Conservation (phyloP, 2,329 filamentous ascomycete genomes). For the Botrytis hyacinthi region DNA sequence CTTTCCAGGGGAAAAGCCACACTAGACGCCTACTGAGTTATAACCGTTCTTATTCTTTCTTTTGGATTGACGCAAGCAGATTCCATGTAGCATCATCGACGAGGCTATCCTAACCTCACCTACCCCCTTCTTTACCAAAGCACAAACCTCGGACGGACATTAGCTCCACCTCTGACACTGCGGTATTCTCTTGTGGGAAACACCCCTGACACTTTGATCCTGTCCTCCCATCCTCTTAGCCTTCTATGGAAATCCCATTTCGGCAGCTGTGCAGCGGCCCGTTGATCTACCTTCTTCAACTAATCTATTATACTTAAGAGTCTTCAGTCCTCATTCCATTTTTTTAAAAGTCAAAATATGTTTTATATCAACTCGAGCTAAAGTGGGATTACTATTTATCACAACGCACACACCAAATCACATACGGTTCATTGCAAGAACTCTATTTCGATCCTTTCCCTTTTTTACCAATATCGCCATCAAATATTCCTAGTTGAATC, state of each 20-base stretch:
- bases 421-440: background rate
- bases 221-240: slow-evolving; percentile 20
- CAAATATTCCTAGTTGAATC: background rate
- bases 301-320: slow-evolving; percentile 16
- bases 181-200: slow-evolving; percentile 13
- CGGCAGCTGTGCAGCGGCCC: slow-evolving; percentile 21
- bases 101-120: slow-evolving; percentile 18
- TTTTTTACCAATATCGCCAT: slow-evolving; percentile 7
- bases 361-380: background rate
- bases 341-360: background rate
- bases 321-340: background rate
- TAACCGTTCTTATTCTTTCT: slow-evolving; percentile 15
- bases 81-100: slow-evolving; percentile 15
- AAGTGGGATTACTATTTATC: background rate
- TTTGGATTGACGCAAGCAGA: slow-evolving; percentile 11
- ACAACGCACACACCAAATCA: background rate
- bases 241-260: slow-evolving; percentile 10
- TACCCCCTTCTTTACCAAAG: slow-evolving; percentile 16
- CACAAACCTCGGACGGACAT: slow-evolving; percentile 21
- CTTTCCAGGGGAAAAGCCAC: slow-evolving; percentile 9
- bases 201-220: slow-evolving; percentile 18
- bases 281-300: slow-evolving; percentile 19
- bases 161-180: slow-evolving; percentile 18
- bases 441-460: background rate
- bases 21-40: background rate